Evolutionary conservation across 805 yeast species (phyloP).

Genomic region (Ogataea minuta): DNA sequence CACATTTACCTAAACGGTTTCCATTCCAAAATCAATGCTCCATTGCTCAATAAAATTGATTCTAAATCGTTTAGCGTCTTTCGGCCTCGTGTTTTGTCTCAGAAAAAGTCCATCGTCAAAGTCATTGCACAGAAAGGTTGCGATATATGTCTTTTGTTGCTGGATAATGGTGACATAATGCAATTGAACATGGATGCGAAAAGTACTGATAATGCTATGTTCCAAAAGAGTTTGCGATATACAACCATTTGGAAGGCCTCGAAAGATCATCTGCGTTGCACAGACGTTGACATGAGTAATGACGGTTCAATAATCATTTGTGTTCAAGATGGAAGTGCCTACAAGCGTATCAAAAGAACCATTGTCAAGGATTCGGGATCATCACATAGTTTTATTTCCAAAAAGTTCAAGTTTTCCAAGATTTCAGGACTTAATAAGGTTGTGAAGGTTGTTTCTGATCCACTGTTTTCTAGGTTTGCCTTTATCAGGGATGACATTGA

Average conservation of each 20-base stretch:
- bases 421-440: conserved; percentile 54
- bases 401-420: conserved; percentile 50
- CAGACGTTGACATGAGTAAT: conserved; percentile 63
- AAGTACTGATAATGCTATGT: conserved; percentile 32
- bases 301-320: conserved; percentile 71
- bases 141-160: conserved; percentile 45
- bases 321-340: conserved; percentile 69
- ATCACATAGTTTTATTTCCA: conserved; percentile 19
- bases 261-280: conserved; percentile 52
- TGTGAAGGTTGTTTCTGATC: conserved; percentile 58
- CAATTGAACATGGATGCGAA: conserved; percentile 33
- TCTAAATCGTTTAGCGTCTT: conserved; percentile 52
- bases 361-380: conserved; percentile 32
- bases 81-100: conserved; percentile 50
- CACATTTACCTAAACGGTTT: conserved; percentile 59
- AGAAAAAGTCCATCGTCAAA: conserved; percentile 34
- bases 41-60: conserved; percentile 31
- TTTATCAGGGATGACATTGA: conserved; percentile 64
- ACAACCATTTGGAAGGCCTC: conserved; percentile 61
- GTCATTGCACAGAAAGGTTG: conserved; percentile 38
- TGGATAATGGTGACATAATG: conserved; percentile 60
- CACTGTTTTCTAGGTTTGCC: conserved; percentile 62
- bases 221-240: conserved; percentile 46
- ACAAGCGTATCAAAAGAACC: conserved; percentile 39
- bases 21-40: conserved; percentile 47